Percentiles rank a stretch among this genome's conserved stretches.
Conservation (phyloP, 169 alveolate species). For the Amoebophrya sp. region DNA sequence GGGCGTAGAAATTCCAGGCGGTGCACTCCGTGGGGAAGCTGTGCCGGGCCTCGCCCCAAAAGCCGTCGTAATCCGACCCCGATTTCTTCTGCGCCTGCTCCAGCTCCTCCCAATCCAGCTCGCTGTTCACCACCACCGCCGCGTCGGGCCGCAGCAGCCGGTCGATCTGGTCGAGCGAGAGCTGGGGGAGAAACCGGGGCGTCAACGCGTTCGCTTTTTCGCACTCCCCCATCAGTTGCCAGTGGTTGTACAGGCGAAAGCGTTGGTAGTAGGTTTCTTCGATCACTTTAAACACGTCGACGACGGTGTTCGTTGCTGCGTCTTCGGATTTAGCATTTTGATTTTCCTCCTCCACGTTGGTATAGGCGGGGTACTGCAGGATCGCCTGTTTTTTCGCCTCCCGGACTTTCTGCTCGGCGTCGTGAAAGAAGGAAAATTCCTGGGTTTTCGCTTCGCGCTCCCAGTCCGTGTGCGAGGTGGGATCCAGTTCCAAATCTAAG, state of each 20-base stretch:
- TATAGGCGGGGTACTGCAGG: not conserved
- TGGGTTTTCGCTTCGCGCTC: too few species aligned
- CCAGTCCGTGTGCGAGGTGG: too few species aligned
- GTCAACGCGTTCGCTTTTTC: not conserved
- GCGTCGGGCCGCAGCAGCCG: not conserved
- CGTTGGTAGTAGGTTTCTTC: not conserved
- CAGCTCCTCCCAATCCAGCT: not conserved
- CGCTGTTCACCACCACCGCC: not conserved
- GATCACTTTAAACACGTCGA: not conserved
- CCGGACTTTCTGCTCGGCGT: not conserved
- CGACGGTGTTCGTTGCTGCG: not conserved
- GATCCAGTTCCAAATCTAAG: not conserved
- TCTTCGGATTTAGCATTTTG: too few species aligned
- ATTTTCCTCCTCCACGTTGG: not conserved
- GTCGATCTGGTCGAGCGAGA: not conserved
- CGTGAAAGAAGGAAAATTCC: not conserved
- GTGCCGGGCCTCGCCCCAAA: not conserved
- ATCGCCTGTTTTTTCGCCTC: not conserved
- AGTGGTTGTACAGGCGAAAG: not conserved
- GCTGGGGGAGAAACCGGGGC: not conserved
- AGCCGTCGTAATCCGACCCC: not conserved
- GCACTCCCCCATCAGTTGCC: not conserved
- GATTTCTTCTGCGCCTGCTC: not conserved
- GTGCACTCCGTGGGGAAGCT: not conserved
- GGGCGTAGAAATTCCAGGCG: not conserved